Evolutionary conservation across 371 early-diverging fungal species (phyloP).

Genomic region (Apophysomyces ossiformis): DNA sequence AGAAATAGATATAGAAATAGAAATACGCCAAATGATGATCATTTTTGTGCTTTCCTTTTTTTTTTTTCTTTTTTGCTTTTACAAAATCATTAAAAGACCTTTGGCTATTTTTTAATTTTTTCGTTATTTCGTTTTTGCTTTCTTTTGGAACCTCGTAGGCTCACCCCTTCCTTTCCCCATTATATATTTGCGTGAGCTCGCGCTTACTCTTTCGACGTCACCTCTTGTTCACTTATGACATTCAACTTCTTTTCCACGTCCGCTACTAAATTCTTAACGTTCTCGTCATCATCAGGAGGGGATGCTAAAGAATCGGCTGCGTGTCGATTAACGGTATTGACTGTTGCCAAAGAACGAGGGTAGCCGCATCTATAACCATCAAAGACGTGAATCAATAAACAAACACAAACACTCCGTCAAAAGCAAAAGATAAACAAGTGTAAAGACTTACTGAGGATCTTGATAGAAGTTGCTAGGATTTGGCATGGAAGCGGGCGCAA

Average conservation of each 20-base stretch:
- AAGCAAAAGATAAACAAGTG: too few relatives aligned
- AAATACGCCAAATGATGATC: background rate
- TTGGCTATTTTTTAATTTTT: constrained; percentile 1
- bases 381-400: background rate
- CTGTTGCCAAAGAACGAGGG: constrained; percentile 17
- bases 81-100: constrained; percentile 6
- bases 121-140: background rate
- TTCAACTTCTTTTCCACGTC: constrained; percentile 17
- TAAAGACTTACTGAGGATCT: constrained; percentile 7
- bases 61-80: background rate
- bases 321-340: constrained; percentile 11
- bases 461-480: constrained; percentile 3
- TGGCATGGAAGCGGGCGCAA: constrained; percentile 31
- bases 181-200: background rate
- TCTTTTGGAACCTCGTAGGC: background rate
- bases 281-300: constrained; percentile 22
- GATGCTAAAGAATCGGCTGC: constrained; percentile 21
- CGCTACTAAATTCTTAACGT: constrained; percentile 19
- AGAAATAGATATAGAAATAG: background rate
- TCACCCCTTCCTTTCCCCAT: background rate
- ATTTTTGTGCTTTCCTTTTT: background rate
- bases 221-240: constrained; percentile 7
- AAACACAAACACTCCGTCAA: too few relatives aligned
- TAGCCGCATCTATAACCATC: constrained; percentile 15
- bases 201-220: background rate